Evolutionary conservation across 75 land plant species (phyloP).

Genomic region (Pinus albicaulis): DNA sequence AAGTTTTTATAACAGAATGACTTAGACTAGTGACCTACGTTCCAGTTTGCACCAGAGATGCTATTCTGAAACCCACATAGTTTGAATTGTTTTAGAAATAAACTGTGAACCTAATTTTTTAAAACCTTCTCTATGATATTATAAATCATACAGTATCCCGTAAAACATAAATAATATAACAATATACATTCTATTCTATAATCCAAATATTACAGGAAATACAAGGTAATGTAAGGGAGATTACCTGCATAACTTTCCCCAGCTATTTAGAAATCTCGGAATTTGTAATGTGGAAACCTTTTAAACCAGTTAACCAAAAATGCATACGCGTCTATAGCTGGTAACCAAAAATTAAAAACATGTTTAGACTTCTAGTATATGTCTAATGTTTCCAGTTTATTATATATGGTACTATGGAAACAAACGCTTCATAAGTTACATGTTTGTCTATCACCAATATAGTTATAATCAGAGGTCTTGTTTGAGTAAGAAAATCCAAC

Average conservation of each 20-base stretch:
- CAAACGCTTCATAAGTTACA: neutral
- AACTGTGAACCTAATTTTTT: too few relatives aligned
- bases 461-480: slow-evolving; percentile 3
- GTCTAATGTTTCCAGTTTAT: neutral
- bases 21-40: too few relatives aligned
- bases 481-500: slow-evolving; percentile 38
- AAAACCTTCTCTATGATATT: too few relatives aligned
- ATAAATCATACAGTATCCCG: too few relatives aligned
- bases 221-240: too few relatives aligned
- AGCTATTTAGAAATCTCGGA: slow-evolving; percentile 64
- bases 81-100: too few relatives aligned
- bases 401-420: neutral
- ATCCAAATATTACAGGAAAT: neutral
- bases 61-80: neutral
- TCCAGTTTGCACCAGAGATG: slow-evolving; percentile 12
- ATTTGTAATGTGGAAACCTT: slow-evolving; percentile 64
- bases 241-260: slow-evolving; percentile 86
- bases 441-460: slow-evolving; percentile 1
- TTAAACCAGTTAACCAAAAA: slow-evolving; percentile 71
- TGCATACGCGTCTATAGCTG: slow-evolving; percentile 61
- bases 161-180: too few relatives aligned
- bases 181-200: too few relatives aligned
- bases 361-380: too few relatives aligned
- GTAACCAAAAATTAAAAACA: neutral
- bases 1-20: neutral